These are phyloP conservation scores for Gymnopus androsaceus DNA, from an alignment of 1,284 basidiomycete species.

Conservation along the genomic window DNA sequence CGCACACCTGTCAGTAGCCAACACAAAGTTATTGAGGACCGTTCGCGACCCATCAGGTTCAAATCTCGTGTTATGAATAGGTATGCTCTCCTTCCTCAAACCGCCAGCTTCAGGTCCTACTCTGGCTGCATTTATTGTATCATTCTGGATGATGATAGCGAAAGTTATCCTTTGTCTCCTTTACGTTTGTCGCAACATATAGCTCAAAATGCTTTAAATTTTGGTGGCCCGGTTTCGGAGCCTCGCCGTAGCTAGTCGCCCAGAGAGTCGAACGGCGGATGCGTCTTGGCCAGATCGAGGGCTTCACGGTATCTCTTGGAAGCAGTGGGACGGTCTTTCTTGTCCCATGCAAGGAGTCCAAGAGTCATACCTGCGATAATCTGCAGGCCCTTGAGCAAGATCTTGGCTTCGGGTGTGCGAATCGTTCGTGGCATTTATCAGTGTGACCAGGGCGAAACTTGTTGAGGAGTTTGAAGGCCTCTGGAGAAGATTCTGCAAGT, in stretches of 20 bases:
- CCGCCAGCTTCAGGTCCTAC: no score
- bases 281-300: constrained; percentile 30
- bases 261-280: constrained; percentile 19
- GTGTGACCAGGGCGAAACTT: constrained; percentile 28
- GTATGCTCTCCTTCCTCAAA: constrained; percentile 26
- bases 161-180: constrained; percentile 28
- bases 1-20: constrained; percentile 32
- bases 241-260: background rate
- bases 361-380: constrained; percentile 31
- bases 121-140: no score
- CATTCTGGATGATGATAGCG: no score
- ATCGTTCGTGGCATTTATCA: constrained; percentile 20
- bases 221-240: constrained; percentile 16
- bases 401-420: constrained; percentile 22
- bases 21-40: constrained; percentile 19
- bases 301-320: constrained; percentile 36
- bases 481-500: constrained; percentile 24
- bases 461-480: constrained; percentile 32
- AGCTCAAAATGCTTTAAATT: constrained; percentile 24
- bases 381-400: constrained; percentile 34
- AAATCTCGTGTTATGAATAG: constrained; percentile 21
- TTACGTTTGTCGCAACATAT: constrained; percentile 25
- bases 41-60: constrained; percentile 23
- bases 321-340: constrained; percentile 32
- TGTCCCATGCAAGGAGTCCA: constrained; percentile 34